Evolutionary conservation across 192 early-diverging fungal genomes (phyloP).

Genomic region (Coemansia sp.): DNA sequence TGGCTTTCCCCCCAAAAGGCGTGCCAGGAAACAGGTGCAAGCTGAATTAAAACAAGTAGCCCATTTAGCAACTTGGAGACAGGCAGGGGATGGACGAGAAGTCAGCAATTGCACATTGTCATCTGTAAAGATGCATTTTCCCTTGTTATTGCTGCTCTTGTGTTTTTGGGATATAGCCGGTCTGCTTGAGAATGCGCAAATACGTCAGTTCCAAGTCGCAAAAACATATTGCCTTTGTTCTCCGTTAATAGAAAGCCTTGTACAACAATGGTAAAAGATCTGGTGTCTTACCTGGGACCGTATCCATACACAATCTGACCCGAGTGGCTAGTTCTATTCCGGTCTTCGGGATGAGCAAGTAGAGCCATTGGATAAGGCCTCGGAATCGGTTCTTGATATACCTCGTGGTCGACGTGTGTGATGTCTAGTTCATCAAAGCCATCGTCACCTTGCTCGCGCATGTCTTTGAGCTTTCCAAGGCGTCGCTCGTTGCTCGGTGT

Average conservation of each 20-base stretch:
- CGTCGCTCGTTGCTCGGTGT: not conserved
- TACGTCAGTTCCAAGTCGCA: not conserved
- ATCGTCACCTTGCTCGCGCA: not conserved
- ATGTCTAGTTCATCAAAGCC: not conserved
- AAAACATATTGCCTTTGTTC: not conserved
- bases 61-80: not conserved
- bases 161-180: not conserved
- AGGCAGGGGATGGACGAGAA: too few species aligned
- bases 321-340: not conserved
- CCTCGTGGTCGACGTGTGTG: constrained; percentile 5
- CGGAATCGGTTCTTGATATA: not conserved
- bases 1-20: too few species aligned
- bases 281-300: not conserved
- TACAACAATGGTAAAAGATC: not conserved
- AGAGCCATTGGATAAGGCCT: not conserved
- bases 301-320: not conserved
- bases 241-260: not conserved
- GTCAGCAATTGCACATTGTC: not conserved
- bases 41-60: not conserved
- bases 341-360: not conserved
- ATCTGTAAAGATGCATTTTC: not conserved
- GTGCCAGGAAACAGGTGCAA: not conserved
- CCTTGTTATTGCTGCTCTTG: not conserved
- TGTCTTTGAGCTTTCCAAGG: not conserved
- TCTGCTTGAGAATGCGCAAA: not conserved